Evolutionary conservation across 169 alveolate genomes (phyloP).

Genomic region (Cryptosporidium baileyi): DNA sequence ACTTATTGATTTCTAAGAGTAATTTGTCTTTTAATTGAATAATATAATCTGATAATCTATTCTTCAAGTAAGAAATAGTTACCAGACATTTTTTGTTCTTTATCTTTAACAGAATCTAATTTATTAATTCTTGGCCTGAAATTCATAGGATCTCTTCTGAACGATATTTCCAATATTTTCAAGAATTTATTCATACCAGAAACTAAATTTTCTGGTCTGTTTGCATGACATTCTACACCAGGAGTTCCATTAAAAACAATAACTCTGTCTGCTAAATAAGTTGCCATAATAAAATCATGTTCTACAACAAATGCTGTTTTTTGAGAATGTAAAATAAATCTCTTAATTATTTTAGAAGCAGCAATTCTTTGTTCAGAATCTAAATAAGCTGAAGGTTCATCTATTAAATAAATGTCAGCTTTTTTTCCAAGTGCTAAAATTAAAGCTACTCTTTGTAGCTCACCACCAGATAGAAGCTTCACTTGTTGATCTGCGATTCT

Average conservation of each 20-base stretch:
- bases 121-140: slow-evolving; percentile 99
- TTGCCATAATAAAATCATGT: slow-evolving; percentile 99
- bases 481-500: slow-evolving; percentile 93
- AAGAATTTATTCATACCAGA: slow-evolving; percentile 95
- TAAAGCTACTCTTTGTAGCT: slow-evolving; percentile 97
- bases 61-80: slow-evolving; percentile 94
- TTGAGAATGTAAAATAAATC: slow-evolving; percentile 96
- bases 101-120: slow-evolving; percentile 95
- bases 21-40: too few relatives aligned
- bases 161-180: slow-evolving; percentile 94
- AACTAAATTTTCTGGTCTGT: slow-evolving; percentile 87
- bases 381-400: slow-evolving; percentile 99
- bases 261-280: slow-evolving; percentile 99
- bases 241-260: slow-evolving; percentile 98
- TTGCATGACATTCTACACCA: slow-evolving; percentile 89
- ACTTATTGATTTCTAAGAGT: too few relatives aligned
- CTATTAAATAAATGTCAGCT: slow-evolving; percentile 97
- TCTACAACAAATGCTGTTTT: slow-evolving; percentile 98
- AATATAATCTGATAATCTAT: background rate
- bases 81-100: slow-evolving; percentile 97
- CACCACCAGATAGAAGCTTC: slow-evolving; percentile 97
- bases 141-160: slow-evolving; percentile 98
- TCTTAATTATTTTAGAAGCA: slow-evolving; percentile 97
- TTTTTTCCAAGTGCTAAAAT: slow-evolving; percentile 96
- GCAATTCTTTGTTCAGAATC: slow-evolving; percentile 99